phyloP scores from a whole-genome alignment of 2,329 filamentous ascomycete species.

The Fusarium clavum region DNA sequence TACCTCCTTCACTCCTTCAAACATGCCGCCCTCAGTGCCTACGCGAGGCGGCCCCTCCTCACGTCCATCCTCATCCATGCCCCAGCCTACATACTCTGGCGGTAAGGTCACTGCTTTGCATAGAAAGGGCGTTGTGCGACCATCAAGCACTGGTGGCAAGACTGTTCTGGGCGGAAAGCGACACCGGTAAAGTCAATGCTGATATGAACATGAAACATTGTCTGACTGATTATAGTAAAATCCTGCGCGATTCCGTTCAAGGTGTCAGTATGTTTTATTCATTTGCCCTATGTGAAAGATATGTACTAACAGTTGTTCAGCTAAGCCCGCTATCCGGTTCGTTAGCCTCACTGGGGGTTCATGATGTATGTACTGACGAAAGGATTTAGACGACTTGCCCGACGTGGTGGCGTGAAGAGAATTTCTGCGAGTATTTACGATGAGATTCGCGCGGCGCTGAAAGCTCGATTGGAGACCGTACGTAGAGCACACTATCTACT shows the following conservation, averaged over 20 bases:
- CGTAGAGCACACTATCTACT: constrained; percentile 9
- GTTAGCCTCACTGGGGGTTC: background rate
- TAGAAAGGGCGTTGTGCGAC: constrained; percentile 9
- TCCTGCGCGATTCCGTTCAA: constrained; percentile 59
- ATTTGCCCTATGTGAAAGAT: background rate
- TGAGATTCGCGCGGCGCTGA: constrained; percentile 66
- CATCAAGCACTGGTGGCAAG: constrained; percentile 25
- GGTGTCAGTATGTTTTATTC: constrained; percentile 62
- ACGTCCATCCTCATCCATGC: background rate
- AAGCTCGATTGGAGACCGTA: constrained; percentile 61
- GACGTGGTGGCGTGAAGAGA: constrained; percentile 81
- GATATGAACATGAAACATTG: background rate
- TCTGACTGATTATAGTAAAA: constrained; percentile 54
- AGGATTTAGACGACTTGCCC: constrained; percentile 71
- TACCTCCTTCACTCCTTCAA: background rate
- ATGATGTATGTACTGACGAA: constrained; percentile 13
- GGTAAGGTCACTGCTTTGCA: constrained; percentile 3
- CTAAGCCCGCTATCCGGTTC: constrained; percentile 67
- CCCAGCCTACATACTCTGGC: background rate
- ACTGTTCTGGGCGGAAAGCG: constrained; percentile 41
- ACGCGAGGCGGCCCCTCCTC: constrained; percentile 48
- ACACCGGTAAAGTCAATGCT: constrained; percentile 39
- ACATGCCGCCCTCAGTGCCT: background rate
- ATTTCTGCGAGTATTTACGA: constrained; percentile 75
- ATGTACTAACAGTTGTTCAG: constrained; percentile 48